Evolutionary conservation across 2,329 filamentous ascomycete genomes (phyloP).

Genomic region (Claviceps quebecensis): DNA sequence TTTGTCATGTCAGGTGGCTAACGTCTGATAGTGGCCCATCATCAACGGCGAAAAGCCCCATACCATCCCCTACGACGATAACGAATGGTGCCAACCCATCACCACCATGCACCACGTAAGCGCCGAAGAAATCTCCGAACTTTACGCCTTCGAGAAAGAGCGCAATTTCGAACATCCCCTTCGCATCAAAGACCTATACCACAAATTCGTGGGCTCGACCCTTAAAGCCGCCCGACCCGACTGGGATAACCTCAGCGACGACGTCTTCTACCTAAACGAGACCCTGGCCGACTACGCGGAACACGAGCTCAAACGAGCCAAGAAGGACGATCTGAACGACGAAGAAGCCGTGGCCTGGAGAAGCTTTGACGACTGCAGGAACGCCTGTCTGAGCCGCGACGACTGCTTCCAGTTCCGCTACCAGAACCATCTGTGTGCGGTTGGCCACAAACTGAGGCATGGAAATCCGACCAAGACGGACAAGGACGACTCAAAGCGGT

Average conservation of each 20-base stretch:
- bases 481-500: slow-evolving; percentile 15
- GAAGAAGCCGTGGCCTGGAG: slow-evolving; percentile 27
- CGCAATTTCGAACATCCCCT: slow-evolving; percentile 21
- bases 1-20: not conserved
- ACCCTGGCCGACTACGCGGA: slow-evolving; percentile 17
- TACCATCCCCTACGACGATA: slow-evolving; percentile 30
- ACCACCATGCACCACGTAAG: slow-evolving; percentile 42
- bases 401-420: slow-evolving; percentile 29
- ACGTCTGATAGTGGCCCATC: slow-evolving; percentile 30
- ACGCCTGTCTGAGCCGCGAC: slow-evolving; percentile 25
- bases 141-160: slow-evolving; percentile 37
- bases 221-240: slow-evolving; percentile 26
- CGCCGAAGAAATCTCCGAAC: slow-evolving; percentile 32
- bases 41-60: slow-evolving; percentile 42
- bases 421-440: slow-evolving; percentile 23
- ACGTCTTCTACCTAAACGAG: slow-evolving; percentile 26
- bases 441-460: slow-evolving; percentile 22
- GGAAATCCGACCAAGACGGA: slow-evolving; percentile 23
- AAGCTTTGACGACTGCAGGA: slow-evolving; percentile 28
- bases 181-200: slow-evolving; percentile 33
- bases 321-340: slow-evolving; percentile 18
- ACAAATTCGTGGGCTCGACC: slow-evolving; percentile 28
- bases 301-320: slow-evolving; percentile 18
- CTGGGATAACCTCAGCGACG: slow-evolving; percentile 41
- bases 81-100: slow-evolving; percentile 42